Evolutionary conservation across 139 green algal genomes (phyloP).

Genomic region (Picochlorum sp.): DNA sequence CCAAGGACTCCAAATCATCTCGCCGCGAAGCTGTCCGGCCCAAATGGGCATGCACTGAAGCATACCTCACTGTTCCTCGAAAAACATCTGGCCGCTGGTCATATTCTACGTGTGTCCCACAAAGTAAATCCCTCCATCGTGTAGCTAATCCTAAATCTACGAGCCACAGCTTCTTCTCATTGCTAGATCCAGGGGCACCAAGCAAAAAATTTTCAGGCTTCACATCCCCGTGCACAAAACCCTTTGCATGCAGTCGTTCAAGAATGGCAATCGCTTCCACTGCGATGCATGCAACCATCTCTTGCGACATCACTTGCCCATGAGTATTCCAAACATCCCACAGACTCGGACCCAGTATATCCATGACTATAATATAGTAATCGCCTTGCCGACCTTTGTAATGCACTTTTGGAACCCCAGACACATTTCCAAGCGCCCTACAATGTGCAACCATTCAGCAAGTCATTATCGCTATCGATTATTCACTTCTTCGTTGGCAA

Average conservation of each 20-base stretch:
- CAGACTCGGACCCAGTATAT: slow-evolving; percentile 91
- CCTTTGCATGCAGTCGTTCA: slow-evolving; percentile 90
- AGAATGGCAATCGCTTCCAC: slow-evolving; percentile 94
- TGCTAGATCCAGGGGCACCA: slow-evolving; percentile 59
- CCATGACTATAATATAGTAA: slow-evolving; percentile 99
- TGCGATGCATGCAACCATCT: slow-evolving; percentile 99
- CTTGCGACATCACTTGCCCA: slow-evolving; percentile 89
- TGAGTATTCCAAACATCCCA: slow-evolving; percentile 97
- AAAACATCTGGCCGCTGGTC: slow-evolving; percentile 98
- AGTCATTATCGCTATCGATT: not conserved
- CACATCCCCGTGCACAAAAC: slow-evolving; percentile 97
- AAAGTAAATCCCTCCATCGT: slow-evolving; percentile 53
- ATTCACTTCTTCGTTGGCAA: too few species aligned
- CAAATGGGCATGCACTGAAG: slow-evolving; percentile 94
- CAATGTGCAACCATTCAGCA: too few species aligned
- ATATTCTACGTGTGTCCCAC: slow-evolving; percentile 93
- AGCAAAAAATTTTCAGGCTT: slow-evolving; percentile 99
- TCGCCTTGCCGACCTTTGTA: slow-evolving; percentile 94
- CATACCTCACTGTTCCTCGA: slow-evolving; percentile 94
- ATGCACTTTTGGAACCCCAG: slow-evolving; percentile 89
- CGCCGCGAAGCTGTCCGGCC: slow-evolving; percentile 83
- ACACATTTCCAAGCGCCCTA: slow-evolving; percentile 60
- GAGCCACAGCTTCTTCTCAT: slow-evolving; percentile 93
- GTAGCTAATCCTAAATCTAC: slow-evolving; percentile 87
- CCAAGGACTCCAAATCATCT: slow-evolving; percentile 95